Evolutionary conservation across 306 rosid species (phyloP), one percentile per base, ranked within the genome.

Genomic region (Purshia tridentata): DNA sequence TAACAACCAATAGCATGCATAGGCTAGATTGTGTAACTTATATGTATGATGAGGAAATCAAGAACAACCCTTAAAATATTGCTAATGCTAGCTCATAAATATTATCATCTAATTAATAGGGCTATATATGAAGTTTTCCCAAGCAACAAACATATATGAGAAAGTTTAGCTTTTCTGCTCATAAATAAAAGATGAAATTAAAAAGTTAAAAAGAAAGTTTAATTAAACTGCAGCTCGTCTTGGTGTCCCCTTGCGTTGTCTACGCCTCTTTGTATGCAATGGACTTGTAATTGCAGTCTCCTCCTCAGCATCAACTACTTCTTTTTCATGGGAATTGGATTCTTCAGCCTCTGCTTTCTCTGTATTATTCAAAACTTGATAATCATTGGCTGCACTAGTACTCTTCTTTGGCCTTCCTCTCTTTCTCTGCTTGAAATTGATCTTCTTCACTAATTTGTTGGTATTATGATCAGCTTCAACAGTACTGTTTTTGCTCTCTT

Each of bases 221-320:
- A 20, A 4, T 51, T 40, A 77, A 35, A 77, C 35, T 8, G 76
- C 54, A 69, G 80, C 80, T 69, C 80, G 46, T 50, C 75, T 61
- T 18, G 80, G 80, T 4, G 56, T 69, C 5, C 71, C 62, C 75
- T 77, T 77, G 56, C 76, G 65, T 42, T 49, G 63, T 41, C 65
- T 69, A 3, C 42, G 56, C 22, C 71, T 70, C 55, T 22, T 69
- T 51, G 35, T 60, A 23, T 7, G 29, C 42, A 22, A 13, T 53
- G 58, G 8, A 46, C 15, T n/a, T 6, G 59, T 48, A 62, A 6
- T 48, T 1, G 19, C 70, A 16, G 59, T 62, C 9, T 7, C 49
- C 52, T 69, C 48, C 18, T 41, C 58, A n/a, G 23, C 58, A 18
- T 53, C 58, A 63, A 18, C 49, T 61, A 13, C 66, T 61, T 29